Conservation (phyloP, 768 basidiomycete genomes). For the Rubroboletus satanas region DNA sequence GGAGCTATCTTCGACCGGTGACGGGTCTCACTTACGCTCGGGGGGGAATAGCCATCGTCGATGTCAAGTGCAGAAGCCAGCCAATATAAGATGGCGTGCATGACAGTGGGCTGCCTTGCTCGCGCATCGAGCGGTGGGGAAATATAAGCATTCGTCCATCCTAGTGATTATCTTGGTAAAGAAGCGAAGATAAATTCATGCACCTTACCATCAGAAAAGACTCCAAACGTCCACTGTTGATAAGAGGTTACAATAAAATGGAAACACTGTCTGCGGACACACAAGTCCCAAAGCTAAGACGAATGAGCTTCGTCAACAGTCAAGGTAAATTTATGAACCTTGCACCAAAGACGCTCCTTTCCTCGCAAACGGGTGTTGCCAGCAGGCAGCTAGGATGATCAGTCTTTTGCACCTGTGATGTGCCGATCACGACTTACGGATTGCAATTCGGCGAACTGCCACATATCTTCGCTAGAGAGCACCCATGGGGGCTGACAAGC, state of each 20-base stretch:
- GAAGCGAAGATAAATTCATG: background rate
- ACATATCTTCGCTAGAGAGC: conserved; percentile 49
- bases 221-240: conserved; percentile 58
- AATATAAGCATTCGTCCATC: conserved; percentile 52
- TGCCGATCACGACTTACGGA: conserved; percentile 18
- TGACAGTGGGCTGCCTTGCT: conserved; percentile 43
- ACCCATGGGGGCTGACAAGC: conserved; percentile 63
- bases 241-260: conserved; percentile 62
- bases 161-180: conserved; percentile 28
- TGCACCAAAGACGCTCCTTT: conserved; percentile 58
- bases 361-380: conserved; percentile 41
- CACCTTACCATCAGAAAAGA: conserved; percentile 49
- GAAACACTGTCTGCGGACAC: conserved; percentile 43
- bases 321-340: conserved; percentile 35
- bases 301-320: conserved; percentile 6
- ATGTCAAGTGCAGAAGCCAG: conserved; percentile 45
- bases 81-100: conserved; percentile 56
- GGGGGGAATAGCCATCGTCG: conserved; percentile 28
- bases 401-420: background rate
- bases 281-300: conserved; percentile 47
- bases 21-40: conserved; percentile 17
- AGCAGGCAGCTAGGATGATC: conserved; percentile 23
- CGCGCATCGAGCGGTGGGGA: conserved; percentile 42
- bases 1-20: background rate
- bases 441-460: conserved; percentile 45